Base-by-base conservation (phyloP, 306 rosid species). In the Pyrus communis region DNA sequence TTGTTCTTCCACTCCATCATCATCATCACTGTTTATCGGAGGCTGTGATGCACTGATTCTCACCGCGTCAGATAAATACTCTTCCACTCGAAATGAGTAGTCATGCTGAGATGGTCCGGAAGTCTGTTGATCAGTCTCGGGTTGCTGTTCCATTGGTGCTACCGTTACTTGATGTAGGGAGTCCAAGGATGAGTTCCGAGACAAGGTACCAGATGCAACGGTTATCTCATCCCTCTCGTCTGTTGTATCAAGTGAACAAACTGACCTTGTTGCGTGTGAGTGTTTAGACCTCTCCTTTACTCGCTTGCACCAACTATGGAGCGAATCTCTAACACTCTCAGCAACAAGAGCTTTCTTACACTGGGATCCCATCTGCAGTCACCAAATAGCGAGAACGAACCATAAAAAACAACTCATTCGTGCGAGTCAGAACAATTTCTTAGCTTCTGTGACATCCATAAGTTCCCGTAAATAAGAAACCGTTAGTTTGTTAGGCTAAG, bases 291-390 rank as follows among this genome's bases (percentile, higher is more conserved):
- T 95, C 61, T 87, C 93, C 84, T 90, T 94, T 9, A 89, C 99
- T 80, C 99, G 90, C 82, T 95, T 95, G 80, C 99, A 92, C 99
- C 99, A 92, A 75, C 97, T 92, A 70, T 95, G 97, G 79, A 95
- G 88, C 13, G 96, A 92, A 19, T 95, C 97, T 75, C 99, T 80
- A 0, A 95, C 99, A 70, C 97, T 92, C 78, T 92, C 99, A 1
- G 97, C 23, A 49, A 95, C 97, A 55, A 95, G 55, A 1, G 99
- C 91, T 87, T 95, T 95, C 87, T 89, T 89, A 45, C 86, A 87
- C 75, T 75, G 84, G 5, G 96, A 95, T 82, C 99, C 97, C 99
- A 95, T 95, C 97, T 95, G 89, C 7, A 72, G 64, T 45, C 54
- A 72, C 62, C 38, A 74, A 45, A 43, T 57, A 28, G 23, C 7